Evolutionary conservation across 1,284 basidiomycete genomes (phyloP).

Genomic region (Meripilus lineatus): DNA sequence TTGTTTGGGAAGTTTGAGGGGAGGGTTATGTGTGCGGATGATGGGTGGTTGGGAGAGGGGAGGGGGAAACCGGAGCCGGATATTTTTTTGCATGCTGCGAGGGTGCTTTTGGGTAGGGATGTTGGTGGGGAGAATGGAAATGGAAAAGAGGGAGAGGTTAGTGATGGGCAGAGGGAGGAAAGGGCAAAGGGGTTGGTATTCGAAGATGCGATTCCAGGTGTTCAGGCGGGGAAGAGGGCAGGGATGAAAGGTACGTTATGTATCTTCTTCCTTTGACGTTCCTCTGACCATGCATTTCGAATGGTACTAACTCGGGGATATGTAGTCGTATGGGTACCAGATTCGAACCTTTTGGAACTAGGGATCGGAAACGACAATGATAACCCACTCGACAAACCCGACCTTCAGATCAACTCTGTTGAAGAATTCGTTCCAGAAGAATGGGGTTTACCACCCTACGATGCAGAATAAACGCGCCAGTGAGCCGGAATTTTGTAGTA

Average conservation of each 20-base stretch:
- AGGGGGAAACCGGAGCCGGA: conserved; percentile 71
- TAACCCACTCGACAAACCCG: conserved; percentile 39
- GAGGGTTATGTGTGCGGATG: conserved; percentile 65
- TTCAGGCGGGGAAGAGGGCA: conserved; percentile 72
- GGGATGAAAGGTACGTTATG: conserved; percentile 67
- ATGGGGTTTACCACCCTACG: conserved; percentile 72
- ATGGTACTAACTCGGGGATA: background rate
- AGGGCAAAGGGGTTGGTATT: conserved; percentile 65
- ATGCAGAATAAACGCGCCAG: conserved; percentile 10
- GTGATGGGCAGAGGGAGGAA: conserved; percentile 39
- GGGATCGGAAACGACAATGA: conserved; percentile 37
- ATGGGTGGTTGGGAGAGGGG: conserved; percentile 34
- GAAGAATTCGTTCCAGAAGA: conserved; percentile 68
- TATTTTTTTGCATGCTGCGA: conserved; percentile 67
- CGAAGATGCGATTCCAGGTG: conserved; percentile 69
- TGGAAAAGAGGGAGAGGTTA: conserved; percentile 30
- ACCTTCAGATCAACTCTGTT: conserved; percentile 51
- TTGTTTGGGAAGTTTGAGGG: conserved; percentile 44
- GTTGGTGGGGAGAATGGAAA: conserved; percentile 53
- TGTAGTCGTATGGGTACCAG: conserved; percentile 58
- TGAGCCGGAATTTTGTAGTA: too few relatives aligned
- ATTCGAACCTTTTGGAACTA: conserved; percentile 47
- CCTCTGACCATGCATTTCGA: background rate
- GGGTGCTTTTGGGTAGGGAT: conserved; percentile 43
- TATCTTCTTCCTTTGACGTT: background rate